These are phyloP conservation scores for Trametes punicea DNA, from an alignment of 768 basidiomycete species.

Conservation along the genomic window DNA sequence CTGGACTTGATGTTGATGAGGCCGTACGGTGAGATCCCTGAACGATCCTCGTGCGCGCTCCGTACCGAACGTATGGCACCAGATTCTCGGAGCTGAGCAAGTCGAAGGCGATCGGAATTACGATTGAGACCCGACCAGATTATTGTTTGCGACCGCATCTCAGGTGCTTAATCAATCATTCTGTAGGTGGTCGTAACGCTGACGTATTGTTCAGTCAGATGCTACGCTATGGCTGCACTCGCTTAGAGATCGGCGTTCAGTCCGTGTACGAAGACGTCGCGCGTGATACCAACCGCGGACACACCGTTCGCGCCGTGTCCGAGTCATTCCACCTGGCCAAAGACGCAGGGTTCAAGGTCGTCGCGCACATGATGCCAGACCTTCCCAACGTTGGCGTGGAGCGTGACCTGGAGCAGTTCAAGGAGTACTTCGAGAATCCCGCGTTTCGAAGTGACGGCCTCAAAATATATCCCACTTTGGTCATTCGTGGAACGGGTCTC, in stretches of 20 bases:
- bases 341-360: constrained; percentile 99
- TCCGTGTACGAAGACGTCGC: constrained; percentile 99
- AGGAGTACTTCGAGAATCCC: constrained; percentile 99
- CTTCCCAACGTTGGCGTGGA: constrained; percentile 97
- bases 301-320: constrained; percentile 95
- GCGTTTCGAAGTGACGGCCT: constrained; percentile 95
- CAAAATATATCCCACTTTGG: constrained; percentile 97
- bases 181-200: background rate
- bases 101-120: constrained; percentile 98
- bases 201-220: constrained; percentile 64
- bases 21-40: constrained; percentile 66
- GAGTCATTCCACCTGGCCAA: constrained; percentile 98
- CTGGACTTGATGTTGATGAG: constrained; percentile 91
- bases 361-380: constrained; percentile 99
- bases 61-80: constrained; percentile 4
- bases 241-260: constrained; percentile 97
- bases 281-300: constrained; percentile 96
- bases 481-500: constrained; percentile 93
- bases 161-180: constrained; percentile 45
- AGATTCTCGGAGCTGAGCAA: constrained; percentile 96
- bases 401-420: constrained; percentile 97
- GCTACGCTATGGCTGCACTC: constrained; percentile 98
- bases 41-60: background rate
- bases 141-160: constrained; percentile 97
- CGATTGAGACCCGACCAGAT: constrained; percentile 97